Evolutionary conservation across 2,329 filamentous ascomycete genomes (phyloP), one percentile per base, ranked within the genome.

Genomic region (Talaromyces atroroseus): DNA sequence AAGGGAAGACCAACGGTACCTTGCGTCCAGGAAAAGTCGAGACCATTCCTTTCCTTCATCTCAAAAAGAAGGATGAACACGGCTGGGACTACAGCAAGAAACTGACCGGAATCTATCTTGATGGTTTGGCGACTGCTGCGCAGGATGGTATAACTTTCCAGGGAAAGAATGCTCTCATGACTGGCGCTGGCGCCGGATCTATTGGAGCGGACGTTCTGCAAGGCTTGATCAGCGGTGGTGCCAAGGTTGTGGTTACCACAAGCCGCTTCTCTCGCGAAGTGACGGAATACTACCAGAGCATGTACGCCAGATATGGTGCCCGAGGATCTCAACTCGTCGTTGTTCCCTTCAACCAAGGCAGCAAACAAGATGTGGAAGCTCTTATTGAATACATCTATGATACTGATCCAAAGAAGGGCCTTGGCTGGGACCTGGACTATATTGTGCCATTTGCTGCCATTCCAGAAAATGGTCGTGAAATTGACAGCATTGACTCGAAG

Each of bases 11-110:
- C 57, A 81, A 80, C 58, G 77, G 76, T 49, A 74, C 74, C 45
- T 77, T 80, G 66, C 95, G 94, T 80, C 75, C 80, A 58, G 91
- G 91, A 73, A 96, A 96, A 80, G 86, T 95, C 57, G 92, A 97
- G 78, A 96, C 94, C 18, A 95, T 99, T 64, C 94, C 94, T 34
- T 99, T 99, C 85, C 78, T 99, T 53, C 94, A 99, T 72, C 80
- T 99, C 57, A 96, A 96, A 83, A 96, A 96, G 84, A 89, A 90
- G 74, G 95, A 95, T 76, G 88, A 96, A 68, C 92, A 92, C 60
- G 92, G 92, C 60, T 99, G 94, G 94, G 92, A 97, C 69, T 99
- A 97, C 80, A 97, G 90, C 84, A 99, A 97, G 83, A 96, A 95
- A 79, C 83, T 99, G 57, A 97, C 94, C 23, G 89, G 90, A 57